Conservation (phyloP, 352 stramenopile species). For the Phytophthora colocasiae region DNA sequence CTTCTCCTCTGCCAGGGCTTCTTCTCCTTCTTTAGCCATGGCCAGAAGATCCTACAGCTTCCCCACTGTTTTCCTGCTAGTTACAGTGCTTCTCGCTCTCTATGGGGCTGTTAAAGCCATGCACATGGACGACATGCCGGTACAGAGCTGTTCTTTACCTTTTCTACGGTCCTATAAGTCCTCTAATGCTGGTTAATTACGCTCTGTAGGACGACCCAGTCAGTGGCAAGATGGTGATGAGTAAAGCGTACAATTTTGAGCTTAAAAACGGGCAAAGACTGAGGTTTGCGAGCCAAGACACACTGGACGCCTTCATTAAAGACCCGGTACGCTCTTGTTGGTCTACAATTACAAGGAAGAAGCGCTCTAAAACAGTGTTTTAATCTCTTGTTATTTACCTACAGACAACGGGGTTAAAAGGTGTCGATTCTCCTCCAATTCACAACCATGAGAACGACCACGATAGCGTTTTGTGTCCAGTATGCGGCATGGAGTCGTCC, state of each 20-base stretch:
- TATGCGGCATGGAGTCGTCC: slow-evolving; percentile 77
- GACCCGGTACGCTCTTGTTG: slow-evolving; percentile 45
- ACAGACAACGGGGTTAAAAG: slow-evolving; percentile 51
- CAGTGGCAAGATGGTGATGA: slow-evolving; percentile 78
- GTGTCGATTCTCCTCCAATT: slow-evolving; percentile 37
- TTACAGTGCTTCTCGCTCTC: slow-evolving; percentile 13
- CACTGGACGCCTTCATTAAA: slow-evolving; percentile 56
- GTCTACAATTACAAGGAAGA: background rate
- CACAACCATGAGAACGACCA: slow-evolving; percentile 8
- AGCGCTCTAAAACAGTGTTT: background rate
- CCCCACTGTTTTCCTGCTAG: slow-evolving; percentile 15
- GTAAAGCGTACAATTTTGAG: slow-evolving; percentile 54
- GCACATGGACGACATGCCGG: slow-evolving; percentile 70
- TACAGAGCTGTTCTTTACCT: slow-evolving; percentile 26
- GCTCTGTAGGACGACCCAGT: slow-evolving; percentile 59
- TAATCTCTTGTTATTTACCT: background rate
- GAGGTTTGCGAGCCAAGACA: slow-evolving; percentile 63
- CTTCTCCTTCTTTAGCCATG: slow-evolving; percentile 2
- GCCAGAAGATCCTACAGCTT: background rate
- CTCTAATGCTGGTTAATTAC: background rate
- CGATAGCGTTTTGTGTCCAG: slow-evolving; percentile 54
- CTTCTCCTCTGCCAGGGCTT: background rate
- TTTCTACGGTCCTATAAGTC: background rate
- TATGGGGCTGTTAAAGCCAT: slow-evolving; percentile 21
- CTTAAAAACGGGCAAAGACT: slow-evolving; percentile 74